Base-by-base conservation (phyloP, 176 grass and related monocot genomes). In the Hordeum marinum region DNA sequence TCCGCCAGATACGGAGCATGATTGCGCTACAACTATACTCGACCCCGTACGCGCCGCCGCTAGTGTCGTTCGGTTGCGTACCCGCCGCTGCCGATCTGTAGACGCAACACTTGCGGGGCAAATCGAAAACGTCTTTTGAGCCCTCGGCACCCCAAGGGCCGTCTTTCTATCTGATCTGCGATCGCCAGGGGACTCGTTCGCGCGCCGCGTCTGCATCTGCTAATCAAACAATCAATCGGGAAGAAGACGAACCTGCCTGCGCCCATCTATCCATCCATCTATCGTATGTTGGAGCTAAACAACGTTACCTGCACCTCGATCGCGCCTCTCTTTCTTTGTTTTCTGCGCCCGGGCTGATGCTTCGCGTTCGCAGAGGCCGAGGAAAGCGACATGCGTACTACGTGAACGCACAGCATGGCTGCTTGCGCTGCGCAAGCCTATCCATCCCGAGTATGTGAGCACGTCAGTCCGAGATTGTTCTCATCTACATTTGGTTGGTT, bases 71-170 rank as follows among this genome's bases (percentile, higher is more conserved):
- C 7, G 2, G 54, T 57, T 57, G 54, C 54, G 52, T 15, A 13
- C 48, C 15, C 52, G 52, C 52, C 59, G 59, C 59, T 5, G 66
- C 67, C 40, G 7, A 68, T 37, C 65, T 8, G 31, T 18, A 68
- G 12, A n/a, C 29, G 1, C 1, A 2, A 15, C 25, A 17, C 23
- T 0, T 0, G 36, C 36, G 9, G 5, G 11, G 68, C 68, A 71
- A 71, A 39, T 71, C 37, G 37, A 71, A 71, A 71, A 71, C 68
- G 68, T 37, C 37, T 71, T 71, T 71, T 71, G 68, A 71, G 68
- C 68, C 68, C 68, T 71, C 37, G 11, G 10, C 5, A 0, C 21
- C 68, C 5, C 11, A 71, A 71, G 68, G 37, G 68, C 68, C 68
- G 68, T 71, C 7, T 7, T 10, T 32, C 62, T 8, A 7, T 65